Conservation (phyloP, 163 green algal genomes). For the Chlamydomonas reinhardtii region DNA sequence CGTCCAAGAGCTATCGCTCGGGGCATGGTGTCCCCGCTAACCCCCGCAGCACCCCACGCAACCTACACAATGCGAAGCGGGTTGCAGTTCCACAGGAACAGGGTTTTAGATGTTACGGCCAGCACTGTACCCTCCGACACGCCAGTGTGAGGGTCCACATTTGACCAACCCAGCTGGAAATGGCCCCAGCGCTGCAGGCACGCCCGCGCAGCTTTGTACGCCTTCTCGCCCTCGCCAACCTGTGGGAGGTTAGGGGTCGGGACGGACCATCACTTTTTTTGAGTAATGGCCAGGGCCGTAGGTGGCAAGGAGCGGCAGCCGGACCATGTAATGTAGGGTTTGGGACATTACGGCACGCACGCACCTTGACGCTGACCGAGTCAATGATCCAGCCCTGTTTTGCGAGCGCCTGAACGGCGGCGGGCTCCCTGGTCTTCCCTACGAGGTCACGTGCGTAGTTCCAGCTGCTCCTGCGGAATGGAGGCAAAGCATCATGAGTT, state of each 20-base stretch:
- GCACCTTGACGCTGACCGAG: neutral
- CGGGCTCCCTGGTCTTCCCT: neutral
- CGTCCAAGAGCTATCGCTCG: neutral
- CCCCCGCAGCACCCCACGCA: neutral
- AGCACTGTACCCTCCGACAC: conserved; percentile 60
- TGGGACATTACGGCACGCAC: neutral
- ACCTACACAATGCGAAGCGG: conserved; percentile 79
- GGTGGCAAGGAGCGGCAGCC: too few species aligned
- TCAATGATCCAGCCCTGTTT: conserved; percentile 17
- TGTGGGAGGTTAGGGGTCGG: too few species aligned
- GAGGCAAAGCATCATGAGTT: too few species aligned
- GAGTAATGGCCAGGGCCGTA: too few species aligned
- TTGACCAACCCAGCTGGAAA: conserved; percentile 84
- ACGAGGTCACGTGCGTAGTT: conserved; percentile 2
- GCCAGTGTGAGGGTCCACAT: conserved; percentile 53
- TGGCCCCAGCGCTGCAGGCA: conserved; percentile 73
- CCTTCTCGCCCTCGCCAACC: conserved; percentile 67
- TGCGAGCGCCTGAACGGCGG: neutral
- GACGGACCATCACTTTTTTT: too few species aligned
- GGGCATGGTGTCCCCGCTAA: too few species aligned
- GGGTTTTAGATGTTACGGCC: conserved; percentile 70
- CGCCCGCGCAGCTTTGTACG: conserved; percentile 60
- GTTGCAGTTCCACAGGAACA: conserved; percentile 81
- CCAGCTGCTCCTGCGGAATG: neutral
- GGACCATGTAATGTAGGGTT: too few species aligned